Evolutionary conservation across 2,329 filamentous ascomycete species (phyloP), one percentile per base, ranked within the genome.

Genomic region (Paramyrothecium sp.): DNA sequence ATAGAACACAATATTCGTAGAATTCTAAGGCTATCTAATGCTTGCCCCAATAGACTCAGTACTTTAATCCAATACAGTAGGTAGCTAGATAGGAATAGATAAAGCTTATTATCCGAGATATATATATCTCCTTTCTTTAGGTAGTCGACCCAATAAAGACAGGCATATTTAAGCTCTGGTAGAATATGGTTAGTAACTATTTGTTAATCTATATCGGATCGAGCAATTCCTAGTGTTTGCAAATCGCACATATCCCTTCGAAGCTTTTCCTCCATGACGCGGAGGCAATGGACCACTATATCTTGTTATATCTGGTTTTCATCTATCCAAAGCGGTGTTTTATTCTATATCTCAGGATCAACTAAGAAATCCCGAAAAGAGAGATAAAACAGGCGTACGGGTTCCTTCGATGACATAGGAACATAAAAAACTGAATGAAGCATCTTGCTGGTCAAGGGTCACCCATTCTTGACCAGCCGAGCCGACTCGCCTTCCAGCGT

Each of bases 381-480:
- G 11, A 71, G 56, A 51, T 78, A 73, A 3, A 73, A 65, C 1
- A 71, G 56, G 13, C 63, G 64, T 7, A 76, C 50, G 0, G 71
- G 69, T 4, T 22, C 13, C 0, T 59, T 48, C 10, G 56, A 1
- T 7, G 61, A 41, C 3, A 52, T 51, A 2, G 73, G 71, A 3
- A 76, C 57, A 26, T 62, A 58, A 0, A 78, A 53, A 7, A 76
- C 67, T 0, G 74, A 72, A 57, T 75, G 70, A 8, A 77, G 68
- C 3, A 60, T 38, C n/a, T n/a, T n/a, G n/a, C n/a, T n/a, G n/a
- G n/a, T n/a, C n/a, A n/a, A n/a, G n/a, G n/a, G n/a, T n/a, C n/a
- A n/a, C n/a, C n/a, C n/a, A n/a, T n/a, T n/a, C n/a, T n/a, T n/a
- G n/a, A n/a, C n/a, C n/a, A n/a, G n/a, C n/a, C n/a, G n/a, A n/a